These are phyloP conservation scores for Aspergillus sp. DNA, from an alignment of 2,329 filamentous ascomycete species.

Conservation along the genomic window DNA sequence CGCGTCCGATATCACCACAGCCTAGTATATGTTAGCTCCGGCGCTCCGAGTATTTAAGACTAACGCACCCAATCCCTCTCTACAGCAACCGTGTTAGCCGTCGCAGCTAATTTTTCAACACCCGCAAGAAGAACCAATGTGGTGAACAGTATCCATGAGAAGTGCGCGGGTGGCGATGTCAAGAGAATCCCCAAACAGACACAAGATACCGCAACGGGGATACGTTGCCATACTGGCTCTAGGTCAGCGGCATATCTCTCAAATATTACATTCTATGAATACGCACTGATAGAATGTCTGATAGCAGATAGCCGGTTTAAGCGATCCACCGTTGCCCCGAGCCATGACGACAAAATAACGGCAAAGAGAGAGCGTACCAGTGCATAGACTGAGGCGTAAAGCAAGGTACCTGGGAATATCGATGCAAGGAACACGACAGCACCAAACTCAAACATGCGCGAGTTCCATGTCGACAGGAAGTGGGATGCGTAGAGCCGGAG, in stretches of 20 bases:
- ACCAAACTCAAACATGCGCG: slow-evolving; percentile 64
- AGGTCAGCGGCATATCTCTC: background rate
- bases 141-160: slow-evolving; percentile 28
- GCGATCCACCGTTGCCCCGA: slow-evolving; percentile 62
- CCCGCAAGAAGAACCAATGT: slow-evolving; percentile 58
- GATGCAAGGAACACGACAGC: slow-evolving; percentile 59
- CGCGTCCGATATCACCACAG: slow-evolving; percentile 31
- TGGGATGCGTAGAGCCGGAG: slow-evolving; percentile 57
- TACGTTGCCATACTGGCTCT: slow-evolving; percentile 33
- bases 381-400: slow-evolving; percentile 69
- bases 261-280: background rate
- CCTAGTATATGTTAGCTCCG: slow-evolving; percentile 17
- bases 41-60: background rate
- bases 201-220: slow-evolving; percentile 50
- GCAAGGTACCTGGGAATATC: slow-evolving; percentile 59
- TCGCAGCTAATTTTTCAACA: slow-evolving; percentile 65
- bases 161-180: background rate
- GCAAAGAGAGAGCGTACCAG: slow-evolving; percentile 59
- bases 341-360: slow-evolving; percentile 56
- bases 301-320: slow-evolving; percentile 53
- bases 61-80: slow-evolving; percentile 65
- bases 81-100: slow-evolving; percentile 66
- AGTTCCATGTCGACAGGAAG: slow-evolving; percentile 64
- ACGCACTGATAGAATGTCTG: slow-evolving; percentile 48
- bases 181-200: slow-evolving; percentile 44